Evolutionary conservation across 768 basidiomycete genomes (phyloP), one percentile per base, ranked within the genome.

Genomic region (Boletus rubroflammeus): DNA sequence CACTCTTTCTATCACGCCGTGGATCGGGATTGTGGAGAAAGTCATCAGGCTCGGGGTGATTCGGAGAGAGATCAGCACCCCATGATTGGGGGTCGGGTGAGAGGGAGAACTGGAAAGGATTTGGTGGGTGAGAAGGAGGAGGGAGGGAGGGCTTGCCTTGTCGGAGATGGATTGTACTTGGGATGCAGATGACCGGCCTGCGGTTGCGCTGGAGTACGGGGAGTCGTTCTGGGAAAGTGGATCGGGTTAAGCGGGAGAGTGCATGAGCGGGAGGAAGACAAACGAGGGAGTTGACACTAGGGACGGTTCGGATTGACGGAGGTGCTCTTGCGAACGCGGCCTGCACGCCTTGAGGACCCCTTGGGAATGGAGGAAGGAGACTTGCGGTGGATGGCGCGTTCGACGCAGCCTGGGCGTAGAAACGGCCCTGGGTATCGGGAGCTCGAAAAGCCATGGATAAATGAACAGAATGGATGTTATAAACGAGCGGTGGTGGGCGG

Each of bases 1-100:
- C 83, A 39, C 76, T 73, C 51, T 79, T 81, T 54, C 78, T 68
- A 61, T 86, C 84, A 31, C 85, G 77, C 34, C 76, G 76, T 11
- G 85, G 84, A 63, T 87, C 85, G 3, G 86, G 85, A 60, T 86
- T 85, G 65, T 89, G 86, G n/a, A 89, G 77, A 51, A 78, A 78
- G 67, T 89, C 86, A 56, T 89, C 86, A 15, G 80, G 72, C 66
- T 89, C 86, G 5, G 75, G 67, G 50, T 78, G 72, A 56, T 76
- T 76, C 36, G 78, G 78, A 7, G 81, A 82, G 54, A 87, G 71
- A 59, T 86, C 80, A 32, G 85, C 80, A 2, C 86, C 86, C 88
- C 88, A 90, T 0, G 77, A 80, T 14, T 77, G 71, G 3, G 88
- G 88, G 69, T 90, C 87, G 1, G 87, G 81, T 6, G 86, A 82